phyloP scores from a whole-genome alignment of 208 protist genomes.

The Leishmania braziliensis region DNA sequence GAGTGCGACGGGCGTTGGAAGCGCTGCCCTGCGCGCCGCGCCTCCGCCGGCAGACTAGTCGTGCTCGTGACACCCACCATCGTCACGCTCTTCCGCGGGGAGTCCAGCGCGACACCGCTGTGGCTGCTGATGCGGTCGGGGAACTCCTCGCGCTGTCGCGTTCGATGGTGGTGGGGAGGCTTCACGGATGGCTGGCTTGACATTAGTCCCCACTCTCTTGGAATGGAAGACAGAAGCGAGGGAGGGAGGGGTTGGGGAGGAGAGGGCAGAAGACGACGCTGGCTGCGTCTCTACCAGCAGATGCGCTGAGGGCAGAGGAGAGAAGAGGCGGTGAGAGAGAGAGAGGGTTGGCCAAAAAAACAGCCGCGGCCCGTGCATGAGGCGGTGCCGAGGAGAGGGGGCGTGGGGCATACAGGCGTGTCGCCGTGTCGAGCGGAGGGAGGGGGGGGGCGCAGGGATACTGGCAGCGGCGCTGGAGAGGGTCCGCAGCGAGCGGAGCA shows the following conservation, averaged over 20 bases:
- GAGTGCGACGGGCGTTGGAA: not conserved
- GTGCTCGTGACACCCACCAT: not conserved
- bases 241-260: not conserved
- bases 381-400: not conserved
- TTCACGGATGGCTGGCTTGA: not conserved
- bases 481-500: too few relatives aligned
- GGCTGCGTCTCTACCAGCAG: not conserved
- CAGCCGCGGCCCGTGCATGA: not conserved
- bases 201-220: not conserved
- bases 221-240: not conserved
- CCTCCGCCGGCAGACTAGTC: not conserved
- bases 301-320: not conserved
- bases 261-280: not conserved
- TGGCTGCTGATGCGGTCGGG: not conserved
- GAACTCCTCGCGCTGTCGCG: not conserved
- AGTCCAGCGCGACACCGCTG: not conserved
- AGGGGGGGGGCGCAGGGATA: too few relatives aligned
- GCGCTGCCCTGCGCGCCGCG: slow-evolving; percentile 1
- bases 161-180: not conserved
- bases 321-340: not conserved
- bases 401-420: not conserved
- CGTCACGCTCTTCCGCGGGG: not conserved
- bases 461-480: too few relatives aligned
- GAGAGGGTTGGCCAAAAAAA: not conserved
- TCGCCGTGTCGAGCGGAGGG: not conserved